Base-by-base conservation (phyloP, 1,284 basidiomycete species). In the Kwoniella shivajii region DNA sequence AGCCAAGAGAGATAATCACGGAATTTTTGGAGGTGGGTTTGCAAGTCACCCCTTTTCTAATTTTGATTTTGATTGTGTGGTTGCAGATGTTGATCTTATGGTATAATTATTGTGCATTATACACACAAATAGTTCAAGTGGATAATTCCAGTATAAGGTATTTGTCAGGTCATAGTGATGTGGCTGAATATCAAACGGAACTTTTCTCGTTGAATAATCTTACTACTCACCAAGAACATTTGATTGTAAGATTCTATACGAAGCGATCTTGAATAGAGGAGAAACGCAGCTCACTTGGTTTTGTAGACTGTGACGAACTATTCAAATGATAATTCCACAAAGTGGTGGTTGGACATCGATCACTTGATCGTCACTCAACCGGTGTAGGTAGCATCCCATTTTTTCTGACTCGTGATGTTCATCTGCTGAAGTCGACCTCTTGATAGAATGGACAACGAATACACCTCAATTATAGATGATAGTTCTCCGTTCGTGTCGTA, bases 1-100 rank as follows among this genome's bases (percentile, higher is more conserved):
- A 1, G 46, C 57, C 1, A 63, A 61, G 20, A 45, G 65, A 16
- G n/a, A 20, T 3, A 66, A 68, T 45, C 68, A 68, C 37, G 41
- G n/a, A 31, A 30, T 36, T 1, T 47, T 18, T 37, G 43, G 34
- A 48, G 46, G 39, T 54, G 29, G 31, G 37, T 38, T 14, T 3
- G n/a, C n/a, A n/a, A n/a, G n/a, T n/a, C n/a, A n/a, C n/a, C 30
- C 13, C 26, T 34, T n/a, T 26, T 11, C 5, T 10, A 5, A 16
- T n/a, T n/a, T 36, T n/a, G 24, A 10, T 24, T 26, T 24, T 14
- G 0, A 44, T 44, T 3, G 42, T 13, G 22, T 3, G 2, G 4
- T 22, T 16, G 14, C 42, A 16, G 0, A 20, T 5, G 22, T 29
- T 14, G 6, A 26, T 20, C 26, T 26, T 13, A 10, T 16, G 4